Evolutionary conservation across 1,284 basidiomycete genomes (phyloP).

Genomic region (Sporisorium reilianum): DNA sequence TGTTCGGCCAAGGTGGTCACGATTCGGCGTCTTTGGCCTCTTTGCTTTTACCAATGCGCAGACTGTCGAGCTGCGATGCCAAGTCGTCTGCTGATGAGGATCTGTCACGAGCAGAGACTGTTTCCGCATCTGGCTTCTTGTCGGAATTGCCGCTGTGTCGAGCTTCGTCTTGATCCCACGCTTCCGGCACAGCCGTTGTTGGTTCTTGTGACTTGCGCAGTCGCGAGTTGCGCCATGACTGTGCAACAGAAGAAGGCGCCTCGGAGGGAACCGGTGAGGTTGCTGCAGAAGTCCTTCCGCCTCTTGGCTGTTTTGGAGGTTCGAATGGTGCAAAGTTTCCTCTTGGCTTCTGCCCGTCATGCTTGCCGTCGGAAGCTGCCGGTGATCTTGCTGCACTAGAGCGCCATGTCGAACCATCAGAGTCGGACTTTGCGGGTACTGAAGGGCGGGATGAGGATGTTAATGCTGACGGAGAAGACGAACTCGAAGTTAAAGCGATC

Average conservation of each 20-base stretch:
- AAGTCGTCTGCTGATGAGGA: constrained; percentile 23
- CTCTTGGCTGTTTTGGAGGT: not conserved
- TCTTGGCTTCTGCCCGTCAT: not conserved
- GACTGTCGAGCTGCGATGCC: constrained; percentile 16
- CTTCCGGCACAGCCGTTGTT: constrained; percentile 9
- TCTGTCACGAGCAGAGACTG: not conserved
- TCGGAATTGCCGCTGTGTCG: not conserved
- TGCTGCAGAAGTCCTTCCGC: not conserved
- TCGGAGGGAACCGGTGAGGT: not conserved
- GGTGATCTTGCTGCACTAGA: constrained; percentile 3
- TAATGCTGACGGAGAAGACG: not conserved
- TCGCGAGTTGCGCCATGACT: constrained; percentile 32
- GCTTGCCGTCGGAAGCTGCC: not conserved
- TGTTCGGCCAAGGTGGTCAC: not conserved
- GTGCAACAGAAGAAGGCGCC: not conserved
- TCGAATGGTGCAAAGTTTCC: constrained; percentile 17
- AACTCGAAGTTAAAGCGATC: not conserved
- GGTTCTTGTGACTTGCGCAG: constrained; percentile 21
- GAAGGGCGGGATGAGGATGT: not conserved
- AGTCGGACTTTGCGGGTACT: not conserved
- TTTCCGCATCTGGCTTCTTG: not conserved
- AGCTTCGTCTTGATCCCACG: constrained; percentile 11
- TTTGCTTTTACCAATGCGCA: constrained; percentile 17
- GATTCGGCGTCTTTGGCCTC: not conserved
- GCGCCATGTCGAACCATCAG: constrained; percentile 10